Percentiles rank a stretch among this genome's conserved stretches.
phyloP scores from a whole-genome alignment of 495 filamentous ascomycete species.

The Venustampulla echinocandica region DNA sequence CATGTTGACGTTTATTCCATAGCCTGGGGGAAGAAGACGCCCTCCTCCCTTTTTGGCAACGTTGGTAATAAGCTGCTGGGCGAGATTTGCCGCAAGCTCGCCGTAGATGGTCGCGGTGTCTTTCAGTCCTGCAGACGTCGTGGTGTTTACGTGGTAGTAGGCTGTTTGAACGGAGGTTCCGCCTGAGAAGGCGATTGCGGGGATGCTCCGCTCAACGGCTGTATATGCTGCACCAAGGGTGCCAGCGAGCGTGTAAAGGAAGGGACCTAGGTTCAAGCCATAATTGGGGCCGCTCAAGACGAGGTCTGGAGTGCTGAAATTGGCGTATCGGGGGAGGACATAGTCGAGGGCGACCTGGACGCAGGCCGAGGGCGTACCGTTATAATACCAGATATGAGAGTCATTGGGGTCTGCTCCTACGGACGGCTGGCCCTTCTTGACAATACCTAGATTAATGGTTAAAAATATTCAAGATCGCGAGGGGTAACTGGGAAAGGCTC shows the following conservation, averaged over 20 bases:
- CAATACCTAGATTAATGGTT: constrained; percentile 19
- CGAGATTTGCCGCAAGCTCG: constrained; percentile 26
- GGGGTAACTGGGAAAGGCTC: background rate
- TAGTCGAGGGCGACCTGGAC: constrained; percentile 39
- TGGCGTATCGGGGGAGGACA: constrained; percentile 37
- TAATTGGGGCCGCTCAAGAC: constrained; percentile 36
- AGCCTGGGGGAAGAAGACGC: constrained; percentile 29
- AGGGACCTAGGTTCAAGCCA: constrained; percentile 29
- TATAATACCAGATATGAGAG: constrained; percentile 39
- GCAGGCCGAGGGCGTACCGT: constrained; percentile 34
- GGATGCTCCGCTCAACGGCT: constrained; percentile 30
- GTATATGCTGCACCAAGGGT: constrained; percentile 32
- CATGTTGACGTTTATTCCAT: constrained; percentile 31
- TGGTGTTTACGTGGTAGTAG: constrained; percentile 25
- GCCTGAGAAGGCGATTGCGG: constrained; percentile 31
- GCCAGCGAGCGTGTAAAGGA: constrained; percentile 31
- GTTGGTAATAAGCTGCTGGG: constrained; percentile 27
- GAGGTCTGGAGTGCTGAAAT: constrained; percentile 29
- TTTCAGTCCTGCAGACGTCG: constrained; percentile 4
- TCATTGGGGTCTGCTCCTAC: constrained; percentile 33
- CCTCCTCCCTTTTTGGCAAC: constrained; percentile 11
- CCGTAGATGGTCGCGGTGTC: constrained; percentile 27
- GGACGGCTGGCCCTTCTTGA: constrained; percentile 20
- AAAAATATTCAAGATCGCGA: background rate
- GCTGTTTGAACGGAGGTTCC: constrained; percentile 17